A percentile compares a stretch with the other conserved stretches of the same genome.
phyloP scores from a whole-genome alignment of 225 moss, liverwort and hornwort species.

The Polytrichum commune region DNA sequence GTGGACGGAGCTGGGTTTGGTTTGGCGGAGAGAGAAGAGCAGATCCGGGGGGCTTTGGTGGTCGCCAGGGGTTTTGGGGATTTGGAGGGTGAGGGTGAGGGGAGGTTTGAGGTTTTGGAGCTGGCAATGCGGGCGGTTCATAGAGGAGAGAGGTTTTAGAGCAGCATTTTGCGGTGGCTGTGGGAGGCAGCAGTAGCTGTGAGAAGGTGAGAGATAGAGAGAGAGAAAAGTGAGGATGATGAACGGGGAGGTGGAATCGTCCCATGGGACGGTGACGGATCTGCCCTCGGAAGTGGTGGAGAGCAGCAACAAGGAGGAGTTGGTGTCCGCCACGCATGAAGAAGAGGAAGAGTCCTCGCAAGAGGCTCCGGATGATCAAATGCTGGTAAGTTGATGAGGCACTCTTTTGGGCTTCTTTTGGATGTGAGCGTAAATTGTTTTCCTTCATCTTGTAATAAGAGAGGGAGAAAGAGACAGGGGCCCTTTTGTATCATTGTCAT shows the following conservation, averaged over 20 bases:
- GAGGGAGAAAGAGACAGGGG: not conserved
- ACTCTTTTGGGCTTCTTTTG: not conserved
- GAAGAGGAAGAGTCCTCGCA: constrained; percentile 1
- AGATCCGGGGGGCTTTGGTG: no score
- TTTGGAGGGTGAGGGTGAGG: no score
- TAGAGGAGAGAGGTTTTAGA: not conserved
- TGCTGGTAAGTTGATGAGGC: constrained; percentile 1
- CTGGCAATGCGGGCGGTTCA: no score
- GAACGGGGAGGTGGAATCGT: constrained; percentile 11
- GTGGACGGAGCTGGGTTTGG: no score
- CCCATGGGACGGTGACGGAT: constrained; percentile 1
- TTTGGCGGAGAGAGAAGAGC: no score
- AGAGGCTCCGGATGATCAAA: constrained; percentile 8
- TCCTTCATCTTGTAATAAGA: not conserved
- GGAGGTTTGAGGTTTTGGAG: no score
- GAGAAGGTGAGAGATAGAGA: not conserved
- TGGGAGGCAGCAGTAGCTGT: not conserved
- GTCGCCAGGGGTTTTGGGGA: no score
- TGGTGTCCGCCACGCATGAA: constrained; percentile 1
- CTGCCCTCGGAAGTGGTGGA: not conserved
- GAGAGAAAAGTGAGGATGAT: not conserved
- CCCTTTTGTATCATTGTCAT: not conserved
- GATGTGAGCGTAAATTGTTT: not conserved
- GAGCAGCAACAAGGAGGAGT: not conserved
- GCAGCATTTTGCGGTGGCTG: not conserved